Evolutionary conservation across 495 filamentous ascomycete species (phyloP), one percentile per base, ranked within the genome.

Genomic region (Thermochaetoides thermophila): DNA sequence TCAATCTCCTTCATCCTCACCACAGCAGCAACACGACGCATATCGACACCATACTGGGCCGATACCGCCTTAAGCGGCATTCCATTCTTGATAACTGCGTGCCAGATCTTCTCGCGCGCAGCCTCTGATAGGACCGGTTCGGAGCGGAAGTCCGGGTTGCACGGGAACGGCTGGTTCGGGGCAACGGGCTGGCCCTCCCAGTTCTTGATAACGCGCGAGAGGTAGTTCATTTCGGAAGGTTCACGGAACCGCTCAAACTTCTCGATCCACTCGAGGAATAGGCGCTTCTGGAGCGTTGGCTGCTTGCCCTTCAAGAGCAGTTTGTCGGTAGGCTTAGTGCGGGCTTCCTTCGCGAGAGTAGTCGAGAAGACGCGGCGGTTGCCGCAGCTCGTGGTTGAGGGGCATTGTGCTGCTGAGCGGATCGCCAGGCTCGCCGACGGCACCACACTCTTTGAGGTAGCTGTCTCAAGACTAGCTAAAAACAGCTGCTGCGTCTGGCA

Each of bases 1-100:
- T 96, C 86, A 38, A 96, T 57, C 47, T 80, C 75, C 53, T 86
- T 89, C 48, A 97, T 60, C 39, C 89, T 61, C 13, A 94, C 78
- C 17, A 95, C 81, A 17, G 89, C 89, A 6, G 73, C 91, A 14
- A 97, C 80, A 34, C 89, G 69, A 42, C 78, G 69, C 62, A 96
- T 79, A 39, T 87, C 84, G 7, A 97, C 78, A 11, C 70, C 69
- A 31, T 81, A 60, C 38, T 78, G 65, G 2, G 75, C 80, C 61
- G 82, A 89, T 20, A 92, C 84, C 32, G 66, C 68, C 40, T 81
- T 75, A 29, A 96, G 61, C 38, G 75, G 76, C 53, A 74, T 60
- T 31, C 78, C 76, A 14, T 74, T 34, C 23, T 48, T 51, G 44
- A 76, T 69, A 17, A 94, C 72, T 28, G 64, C 65, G 9, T 59